Evolutionary conservation across 108 stramenopile species (phyloP).

Genomic region (Stephanodiscus minutulus): DNA sequence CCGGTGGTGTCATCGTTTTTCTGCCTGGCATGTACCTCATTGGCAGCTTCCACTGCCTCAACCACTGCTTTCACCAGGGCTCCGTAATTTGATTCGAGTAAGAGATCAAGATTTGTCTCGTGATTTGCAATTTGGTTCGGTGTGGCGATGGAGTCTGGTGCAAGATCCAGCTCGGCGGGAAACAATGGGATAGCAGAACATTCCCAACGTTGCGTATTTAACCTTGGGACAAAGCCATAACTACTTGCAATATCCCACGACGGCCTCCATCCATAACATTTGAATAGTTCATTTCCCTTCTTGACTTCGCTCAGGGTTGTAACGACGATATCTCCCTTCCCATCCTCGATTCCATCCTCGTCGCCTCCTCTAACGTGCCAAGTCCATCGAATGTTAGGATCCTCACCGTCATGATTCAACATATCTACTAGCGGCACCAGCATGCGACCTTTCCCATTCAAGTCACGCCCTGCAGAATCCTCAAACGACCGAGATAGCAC

Average conservation of each 20-base stretch:
- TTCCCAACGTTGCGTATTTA: conserved; percentile 42
- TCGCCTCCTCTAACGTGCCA: conserved; percentile 36
- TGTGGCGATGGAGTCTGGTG: conserved; percentile 19
- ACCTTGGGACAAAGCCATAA: conserved; percentile 44
- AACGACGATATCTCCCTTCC: conserved; percentile 41
- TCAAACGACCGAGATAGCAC: conserved; percentile 48
- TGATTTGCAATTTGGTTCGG: conserved; percentile 13
- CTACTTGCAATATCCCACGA: conserved; percentile 46
- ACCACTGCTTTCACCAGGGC: conserved; percentile 36
- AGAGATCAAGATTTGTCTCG: conserved; percentile 24
- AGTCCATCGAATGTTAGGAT: conserved; percentile 48
- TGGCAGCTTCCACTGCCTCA: conserved; percentile 37
- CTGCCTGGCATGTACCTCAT: conserved; percentile 13
- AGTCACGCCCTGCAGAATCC: conserved; percentile 37
- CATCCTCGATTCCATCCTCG: conserved; percentile 24
- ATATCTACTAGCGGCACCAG: conserved; percentile 49
- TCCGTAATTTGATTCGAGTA: conserved; percentile 43
- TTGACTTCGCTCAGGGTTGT: conserved; percentile 33
- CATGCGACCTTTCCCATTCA: conserved; percentile 43
- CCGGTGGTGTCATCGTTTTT: background rate
- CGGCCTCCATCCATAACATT: conserved; percentile 51
- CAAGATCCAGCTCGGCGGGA: conserved; percentile 43
- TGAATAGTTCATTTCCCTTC: conserved; percentile 40
- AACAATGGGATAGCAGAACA: conserved; percentile 46
- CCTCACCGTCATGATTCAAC: conserved; percentile 50